Percentiles rank a stretch among this genome's conserved stretches.
phyloP scores from a whole-genome alignment of 768 basidiomycete species.

The Hebeloma cylindrosporum region DNA sequence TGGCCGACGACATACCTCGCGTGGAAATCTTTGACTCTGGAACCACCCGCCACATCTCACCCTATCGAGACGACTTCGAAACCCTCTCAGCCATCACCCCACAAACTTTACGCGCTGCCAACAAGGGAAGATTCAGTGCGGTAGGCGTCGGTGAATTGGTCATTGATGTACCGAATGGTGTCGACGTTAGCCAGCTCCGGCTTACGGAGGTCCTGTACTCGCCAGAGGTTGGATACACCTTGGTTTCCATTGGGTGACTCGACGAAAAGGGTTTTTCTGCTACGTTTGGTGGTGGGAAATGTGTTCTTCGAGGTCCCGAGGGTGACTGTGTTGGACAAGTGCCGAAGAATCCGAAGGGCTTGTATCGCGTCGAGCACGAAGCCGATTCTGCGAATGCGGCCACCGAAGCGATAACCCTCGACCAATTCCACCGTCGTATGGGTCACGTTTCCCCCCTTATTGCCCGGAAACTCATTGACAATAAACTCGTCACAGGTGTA shows the following conservation, averaged over 20 bases:
- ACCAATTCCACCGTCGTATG: conserved; percentile 28
- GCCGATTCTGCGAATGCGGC: conserved; percentile 15
- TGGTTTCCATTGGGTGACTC: conserved; percentile 38
- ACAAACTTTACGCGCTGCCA: conserved; percentile 27
- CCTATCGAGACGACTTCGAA: conserved; percentile 24
- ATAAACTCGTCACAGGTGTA: conserved; percentile 23
- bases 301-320: conserved; percentile 20
- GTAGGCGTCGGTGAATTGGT: conserved; percentile 28
- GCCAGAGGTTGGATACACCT: conserved; percentile 37
- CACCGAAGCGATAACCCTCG: conserved; percentile 23
- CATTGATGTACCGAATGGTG: conserved; percentile 33
- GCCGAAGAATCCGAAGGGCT: conserved; percentile 22
- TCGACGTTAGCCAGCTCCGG: conserved; percentile 19
- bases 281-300: conserved; percentile 29
- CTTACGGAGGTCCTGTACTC: conserved; percentile 38
- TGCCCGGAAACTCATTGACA: conserved; percentile 20
- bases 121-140: conserved; percentile 31
- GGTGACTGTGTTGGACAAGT: conserved; percentile 21
- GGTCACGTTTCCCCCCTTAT: conserved; percentile 29
- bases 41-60: conserved; percentile 27
- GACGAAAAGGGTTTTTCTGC: conserved; percentile 28
- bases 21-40: conserved; percentile 29
- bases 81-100: conserved; percentile 24
- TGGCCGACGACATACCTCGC: conserved; percentile 2
- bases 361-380: conserved; percentile 28